These are phyloP conservation scores for Metroxylon sagu DNA, from an alignment of 176 grass and related monocot species.

Conservation along the genomic window DNA sequence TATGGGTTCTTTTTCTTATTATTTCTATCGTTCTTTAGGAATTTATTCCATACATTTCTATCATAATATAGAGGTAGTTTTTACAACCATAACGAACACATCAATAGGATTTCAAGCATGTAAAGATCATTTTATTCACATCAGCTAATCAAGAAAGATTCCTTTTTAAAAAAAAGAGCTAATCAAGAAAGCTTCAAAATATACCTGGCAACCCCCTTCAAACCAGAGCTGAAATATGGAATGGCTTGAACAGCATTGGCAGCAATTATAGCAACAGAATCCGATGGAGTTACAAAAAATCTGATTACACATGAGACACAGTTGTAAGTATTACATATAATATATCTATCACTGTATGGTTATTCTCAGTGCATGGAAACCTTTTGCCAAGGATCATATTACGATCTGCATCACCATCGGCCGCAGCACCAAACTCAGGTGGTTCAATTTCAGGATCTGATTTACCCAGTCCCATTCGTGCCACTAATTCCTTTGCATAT, in stretches of 20 bases:
- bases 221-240: slow-evolving; percentile 88
- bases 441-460: slow-evolving; percentile 50
- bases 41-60: no score
- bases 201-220: slow-evolving; percentile 99
- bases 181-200: background rate
- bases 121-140: no score
- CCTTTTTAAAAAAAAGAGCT: background rate
- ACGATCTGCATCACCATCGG: slow-evolving; percentile 97
- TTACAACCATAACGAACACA: no score
- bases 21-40: no score
- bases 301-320: slow-evolving; percentile 24
- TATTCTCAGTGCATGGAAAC: slow-evolving; percentile 21
- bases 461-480: slow-evolving; percentile 82
- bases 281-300: slow-evolving; percentile 97
- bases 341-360: no score
- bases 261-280: slow-evolving; percentile 96
- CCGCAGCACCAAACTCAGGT: slow-evolving; percentile 94
- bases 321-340: background rate
- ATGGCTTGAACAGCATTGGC: slow-evolving; percentile 95
- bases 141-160: background rate
- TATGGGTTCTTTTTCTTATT: no score
- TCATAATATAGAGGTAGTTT: no score
- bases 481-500: slow-evolving; percentile 97
- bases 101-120: no score
- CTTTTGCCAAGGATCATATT: slow-evolving; percentile 99